Conservation (phyloP, 2,329 filamentous ascomycete genomes). For the Arthroderma sp. region DNA sequence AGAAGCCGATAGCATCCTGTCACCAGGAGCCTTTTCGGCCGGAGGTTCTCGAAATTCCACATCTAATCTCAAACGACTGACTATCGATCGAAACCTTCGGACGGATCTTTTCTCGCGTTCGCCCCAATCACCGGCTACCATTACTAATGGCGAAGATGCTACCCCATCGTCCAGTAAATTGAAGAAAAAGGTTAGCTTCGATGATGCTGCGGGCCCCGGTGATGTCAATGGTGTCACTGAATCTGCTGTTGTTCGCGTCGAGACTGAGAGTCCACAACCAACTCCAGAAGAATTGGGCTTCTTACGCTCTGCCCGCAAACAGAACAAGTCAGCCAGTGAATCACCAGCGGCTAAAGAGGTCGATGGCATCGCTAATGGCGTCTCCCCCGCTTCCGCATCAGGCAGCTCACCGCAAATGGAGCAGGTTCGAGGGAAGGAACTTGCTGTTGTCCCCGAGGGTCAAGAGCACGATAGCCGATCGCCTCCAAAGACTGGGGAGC, state of each 20-base stretch:
- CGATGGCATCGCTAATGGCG: slow-evolving; percentile 11
- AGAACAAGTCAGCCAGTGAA: slow-evolving; percentile 24
- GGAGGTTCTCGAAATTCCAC: slow-evolving; percentile 52
- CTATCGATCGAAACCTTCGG: slow-evolving; percentile 77
- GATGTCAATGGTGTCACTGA: slow-evolving; percentile 22
- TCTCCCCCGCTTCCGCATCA: slow-evolving; percentile 20
- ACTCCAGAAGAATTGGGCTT: slow-evolving; percentile 48
- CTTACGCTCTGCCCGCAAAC: slow-evolving; percentile 41
- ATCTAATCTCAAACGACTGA: slow-evolving; percentile 72
- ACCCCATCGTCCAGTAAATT: slow-evolving; percentile 18
- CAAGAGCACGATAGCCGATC: slow-evolving; percentile 38
- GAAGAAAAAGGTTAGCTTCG: slow-evolving; percentile 86
- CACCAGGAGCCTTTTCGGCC: slow-evolving; percentile 71
- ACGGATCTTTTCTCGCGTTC: slow-evolving; percentile 45
- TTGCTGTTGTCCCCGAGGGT: slow-evolving; percentile 62
- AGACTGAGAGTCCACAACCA: slow-evolving; percentile 39
- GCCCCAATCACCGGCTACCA: slow-evolving; percentile 19
- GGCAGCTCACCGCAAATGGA: slow-evolving; percentile 47
- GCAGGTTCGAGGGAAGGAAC: slow-evolving; percentile 58
- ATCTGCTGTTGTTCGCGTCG: slow-evolving; percentile 41
- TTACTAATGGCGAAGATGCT: slow-evolving; percentile 30
- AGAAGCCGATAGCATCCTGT: slow-evolving; percentile 66
- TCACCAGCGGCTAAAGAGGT: slow-evolving; percentile 29
- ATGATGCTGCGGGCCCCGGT: slow-evolving; percentile 47
- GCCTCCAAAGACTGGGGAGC: slow-evolving; percentile 23